A percentile compares a stretch with the other conserved stretches of the same genome.
Conservation (phyloP, 441 rosid species). For the Gossypium schwendimanii region DNA sequence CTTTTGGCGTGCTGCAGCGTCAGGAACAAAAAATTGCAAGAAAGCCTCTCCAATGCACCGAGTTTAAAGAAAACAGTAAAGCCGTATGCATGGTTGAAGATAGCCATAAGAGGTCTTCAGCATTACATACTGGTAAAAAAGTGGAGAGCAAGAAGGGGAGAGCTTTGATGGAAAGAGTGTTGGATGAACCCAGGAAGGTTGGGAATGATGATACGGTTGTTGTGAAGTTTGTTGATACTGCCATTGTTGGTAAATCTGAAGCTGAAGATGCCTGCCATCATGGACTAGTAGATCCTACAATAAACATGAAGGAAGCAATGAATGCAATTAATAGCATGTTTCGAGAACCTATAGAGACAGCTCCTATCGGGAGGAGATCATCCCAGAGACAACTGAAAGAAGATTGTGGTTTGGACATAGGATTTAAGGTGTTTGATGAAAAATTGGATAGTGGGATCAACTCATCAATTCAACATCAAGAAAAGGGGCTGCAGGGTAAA, state of each 20-base stretch:
- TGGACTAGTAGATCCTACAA: constrained; percentile 79
- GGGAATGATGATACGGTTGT: constrained; percentile 41
- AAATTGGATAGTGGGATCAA: constrained; percentile 27
- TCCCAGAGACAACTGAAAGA: constrained; percentile 34
- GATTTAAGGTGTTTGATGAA: constrained; percentile 57
- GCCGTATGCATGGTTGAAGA: constrained; percentile 15
- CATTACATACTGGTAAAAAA: not conserved
- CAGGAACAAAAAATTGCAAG: constrained; percentile 35
- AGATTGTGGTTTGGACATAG: constrained; percentile 24
- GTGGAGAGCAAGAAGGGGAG: constrained; percentile 15
- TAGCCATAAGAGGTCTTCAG: not conserved
- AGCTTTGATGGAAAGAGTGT: constrained; percentile 23
- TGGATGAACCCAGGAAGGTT: constrained; percentile 24
- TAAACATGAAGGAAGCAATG: constrained; percentile 83
- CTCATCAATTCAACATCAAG: constrained; percentile 20
- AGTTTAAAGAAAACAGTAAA: constrained; percentile 27
- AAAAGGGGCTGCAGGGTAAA: constrained; percentile 22
- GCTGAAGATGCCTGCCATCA: constrained; percentile 81
- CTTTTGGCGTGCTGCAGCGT: constrained; percentile 25
- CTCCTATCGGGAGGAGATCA: constrained; percentile 40
- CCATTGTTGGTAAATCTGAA: constrained; percentile 65
- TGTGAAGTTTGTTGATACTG: constrained; percentile 60
- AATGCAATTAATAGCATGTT: constrained; percentile 76
- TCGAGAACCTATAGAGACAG: constrained; percentile 66
- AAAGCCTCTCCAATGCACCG: constrained; percentile 23